Base-by-base conservation (phyloP, 139 green algal genomes). In the Spirogloea muscicola region DNA sequence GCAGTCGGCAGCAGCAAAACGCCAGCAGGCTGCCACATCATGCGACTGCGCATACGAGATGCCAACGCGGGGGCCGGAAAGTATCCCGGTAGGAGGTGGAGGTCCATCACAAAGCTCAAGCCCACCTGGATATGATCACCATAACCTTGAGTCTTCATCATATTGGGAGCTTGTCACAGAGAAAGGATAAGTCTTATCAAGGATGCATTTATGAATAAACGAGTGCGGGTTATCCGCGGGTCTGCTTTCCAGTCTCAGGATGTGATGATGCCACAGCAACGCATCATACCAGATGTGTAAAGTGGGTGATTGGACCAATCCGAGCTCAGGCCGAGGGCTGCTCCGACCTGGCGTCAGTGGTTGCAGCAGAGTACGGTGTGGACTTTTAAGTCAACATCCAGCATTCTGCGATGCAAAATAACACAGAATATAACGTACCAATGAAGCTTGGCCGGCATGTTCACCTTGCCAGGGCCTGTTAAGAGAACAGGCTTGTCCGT, bases 231-330 rank as follows among this genome's bases (percentile, higher is more conserved):
- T n/a, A n/a, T n/a, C n/a, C n/a, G n/a, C n/a, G n/a, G n/a, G n/a
- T n/a, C n/a, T n/a, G n/a, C n/a, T n/a, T n/a, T n/a, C n/a, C n/a
- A n/a, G n/a, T n/a, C n/a, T n/a, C n/a, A n/a, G n/a, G n/a, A n/a
- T n/a, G n/a, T n/a, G n/a, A n/a, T n/a, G n/a, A n/a, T 40, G 13
- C 55, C 10, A 64, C 55, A 64, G 55, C 29, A 10, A 61, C 2
- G 2, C 42, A 55, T 43, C 51, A n/a, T 25, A 76, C 70, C 70
- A 44, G 59, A 40, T 10, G 58, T 59, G 33, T 79, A 77, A 1
- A 79, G 43, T 1, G 71, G 63, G 64, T 79, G 71, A 27, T 66
- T 29, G 7, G 71, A 77, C 71, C 71, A 79, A 16, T 79, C 31
- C 0, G 46, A 37, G 9, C 61, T 79, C n/a, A 79, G 62, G 5